These are phyloP conservation scores for Lactarius akahatsu DNA, from an alignment of 768 basidiomycete species.

Conservation along the genomic window DNA sequence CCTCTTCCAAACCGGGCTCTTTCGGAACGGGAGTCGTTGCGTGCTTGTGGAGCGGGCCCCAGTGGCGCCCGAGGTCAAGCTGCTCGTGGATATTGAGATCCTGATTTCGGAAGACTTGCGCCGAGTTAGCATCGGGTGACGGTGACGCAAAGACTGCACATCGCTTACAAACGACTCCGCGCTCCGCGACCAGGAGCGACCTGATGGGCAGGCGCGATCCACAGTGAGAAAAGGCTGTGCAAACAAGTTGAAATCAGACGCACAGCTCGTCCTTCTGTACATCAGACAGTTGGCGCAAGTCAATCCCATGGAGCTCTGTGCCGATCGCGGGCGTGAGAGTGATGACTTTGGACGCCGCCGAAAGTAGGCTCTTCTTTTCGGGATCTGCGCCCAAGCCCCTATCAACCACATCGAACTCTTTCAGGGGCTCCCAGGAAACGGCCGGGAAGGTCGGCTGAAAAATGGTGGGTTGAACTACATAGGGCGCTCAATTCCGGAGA, in stretches of 20 bases:
- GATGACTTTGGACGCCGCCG: conserved; percentile 63
- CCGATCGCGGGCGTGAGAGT: conserved; percentile 73
- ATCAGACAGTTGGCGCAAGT: conserved; percentile 64
- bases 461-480: background rate
- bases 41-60: conserved; percentile 78
- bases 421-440: conserved; percentile 62
- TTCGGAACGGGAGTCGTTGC: conserved; percentile 75
- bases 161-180: conserved; percentile 70
- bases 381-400: conserved; percentile 69
- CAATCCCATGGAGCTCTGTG: conserved; percentile 71
- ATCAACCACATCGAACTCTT: conserved; percentile 58
- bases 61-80: conserved; percentile 68
- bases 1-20: conserved; percentile 70
- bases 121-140: conserved; percentile 3
- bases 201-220: conserved; percentile 37
- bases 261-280: conserved; percentile 79
- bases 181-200: conserved; percentile 70
- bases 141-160: background rate
- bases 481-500: background rate
- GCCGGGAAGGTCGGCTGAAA: conserved; percentile 62
- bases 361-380: conserved; percentile 61
- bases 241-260: conserved; percentile 30
- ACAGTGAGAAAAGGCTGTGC: background rate
- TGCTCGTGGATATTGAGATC: conserved; percentile 66
- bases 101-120: conserved; percentile 71